Evolutionary conservation across 2,329 filamentous ascomycete genomes (phyloP), one percentile per base, ranked within the genome.

Genomic region (Epichloe hybrida): DNA sequence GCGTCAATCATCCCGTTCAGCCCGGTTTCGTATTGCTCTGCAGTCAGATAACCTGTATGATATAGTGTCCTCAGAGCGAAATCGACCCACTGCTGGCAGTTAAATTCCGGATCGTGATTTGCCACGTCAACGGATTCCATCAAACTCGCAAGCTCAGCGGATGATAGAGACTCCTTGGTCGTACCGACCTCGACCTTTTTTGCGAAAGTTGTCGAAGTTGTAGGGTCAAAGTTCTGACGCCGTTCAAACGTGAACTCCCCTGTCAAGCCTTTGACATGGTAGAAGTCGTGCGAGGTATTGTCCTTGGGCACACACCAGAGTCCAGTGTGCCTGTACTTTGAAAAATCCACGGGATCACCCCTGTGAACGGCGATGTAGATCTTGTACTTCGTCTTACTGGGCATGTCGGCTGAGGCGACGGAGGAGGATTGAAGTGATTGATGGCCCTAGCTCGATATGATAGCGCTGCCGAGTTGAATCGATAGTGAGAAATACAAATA

Each of bases 41-140:
- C 20, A 13, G 23, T 53, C 46, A 53, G n/a, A 46, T 48, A 48
- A 23, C 46, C 49, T 17, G 20, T 15, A 15, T 53, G 21, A 23
- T n/a, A 23, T 27, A 54, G 53, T 40, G n/a, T 40, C 20, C 5
- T 44, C 23, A 52, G 21, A 20, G 43, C 50, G 23, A 3, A 27
- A 23, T 50, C 40, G 21, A 52, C 50, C 50, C 53, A 54, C 31
- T 48, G 36, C 23, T 54, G 50, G 45, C 53, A 54, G 35, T 54
- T 52, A 43, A 54, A 54, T 39, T 54, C 53, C 13, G 44, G 50
- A 42, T 54, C 36, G 13, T 36, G 1, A 21, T 52, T 54, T 2
- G 15, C 5, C 48, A 54, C 43, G 3, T 17, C 3, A 21, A 52
- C 47, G 2, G 35, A 41, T 31, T 50, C 7, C 45, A 52, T 48